Base-by-base conservation (phyloP, 2,329 filamentous ascomycete species). In the Aspergillus ustus region DNA sequence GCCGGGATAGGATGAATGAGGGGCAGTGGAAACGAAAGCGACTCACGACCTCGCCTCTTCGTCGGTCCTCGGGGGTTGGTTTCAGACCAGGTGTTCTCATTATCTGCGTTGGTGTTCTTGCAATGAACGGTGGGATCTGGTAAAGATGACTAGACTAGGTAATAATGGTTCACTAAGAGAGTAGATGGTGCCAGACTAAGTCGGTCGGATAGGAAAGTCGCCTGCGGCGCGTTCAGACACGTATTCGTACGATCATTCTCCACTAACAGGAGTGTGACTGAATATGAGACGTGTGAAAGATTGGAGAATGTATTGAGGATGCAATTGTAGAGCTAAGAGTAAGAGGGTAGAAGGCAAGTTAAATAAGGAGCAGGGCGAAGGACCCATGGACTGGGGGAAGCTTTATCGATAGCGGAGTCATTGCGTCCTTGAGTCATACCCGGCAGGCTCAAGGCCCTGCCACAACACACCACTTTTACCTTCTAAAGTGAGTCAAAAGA, bases 1-100 rank as follows among this genome's bases (percentile, higher is more conserved):
- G 44, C 40, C 34, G 28, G 34, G 51, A 31, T 44, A 22, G 48
- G 53, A 28, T 40, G 20, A 43, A 59, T 57, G 55, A 45, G 54
- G 53, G 46, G 53, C 28, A 37, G 13, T 55, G 51, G 50, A 54
- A 49, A 37, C 34, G 50, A 37, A 40, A 51, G 34, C 58, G 34
- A 70, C 85, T 63, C 85, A 94, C 92, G 63, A 91, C 87, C 81
- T 97, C 93, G 69, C 93, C 93, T 80, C 91, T 92, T 69, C 92
- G 89, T 77, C 91, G 87, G 78, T 97, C 93, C 72, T 92, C 88
- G 45, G 87, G 84, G 61, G 89, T 85, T 72, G 88, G 85, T 76
- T 89, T 91, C 75, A 69, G 79, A 70, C 70, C 69, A 57, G 70
- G 65, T 15, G 72, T 69, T 37, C 75, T 73, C 78, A 80, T 81